Conservation (phyloP, 176 grass and related monocot species). For the Melocanna baccifera region DNA sequence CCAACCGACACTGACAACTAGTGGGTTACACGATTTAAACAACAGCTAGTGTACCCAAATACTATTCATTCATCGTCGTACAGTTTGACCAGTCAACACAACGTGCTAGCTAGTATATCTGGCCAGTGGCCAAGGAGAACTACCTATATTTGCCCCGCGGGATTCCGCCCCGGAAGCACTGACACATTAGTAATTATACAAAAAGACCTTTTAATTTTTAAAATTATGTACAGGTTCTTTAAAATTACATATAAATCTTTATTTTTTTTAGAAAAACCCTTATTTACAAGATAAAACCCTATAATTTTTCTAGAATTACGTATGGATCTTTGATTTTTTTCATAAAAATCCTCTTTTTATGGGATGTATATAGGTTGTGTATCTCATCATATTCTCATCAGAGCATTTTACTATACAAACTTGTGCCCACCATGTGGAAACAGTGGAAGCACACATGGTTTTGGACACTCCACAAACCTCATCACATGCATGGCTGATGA, state of each 20-base stretch:
- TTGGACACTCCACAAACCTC: not conserved
- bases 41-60: not conserved
- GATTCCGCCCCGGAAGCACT: no score
- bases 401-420: not conserved
- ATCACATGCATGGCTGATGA: not conserved
- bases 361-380: not conserved
- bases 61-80: not conserved
- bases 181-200: no score
- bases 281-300: no score
- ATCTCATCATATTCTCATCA: not conserved
- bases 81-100: slow-evolving; percentile 16
- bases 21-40: slow-evolving; percentile 12
- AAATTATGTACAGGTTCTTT: no score
- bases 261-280: no score
- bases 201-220: no score
- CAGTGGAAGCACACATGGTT: slow-evolving; percentile 20
- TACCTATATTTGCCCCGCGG: no score
- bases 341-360: no score
- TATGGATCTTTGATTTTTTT: no score
- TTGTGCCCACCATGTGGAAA: slow-evolving; percentile 17
- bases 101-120: not conserved
- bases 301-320: no score
- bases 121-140: not conserved
- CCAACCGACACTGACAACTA: not conserved
- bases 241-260: no score